Base-by-base conservation (phyloP, 805 yeast species). In the Metschnikowia matae region DNA sequence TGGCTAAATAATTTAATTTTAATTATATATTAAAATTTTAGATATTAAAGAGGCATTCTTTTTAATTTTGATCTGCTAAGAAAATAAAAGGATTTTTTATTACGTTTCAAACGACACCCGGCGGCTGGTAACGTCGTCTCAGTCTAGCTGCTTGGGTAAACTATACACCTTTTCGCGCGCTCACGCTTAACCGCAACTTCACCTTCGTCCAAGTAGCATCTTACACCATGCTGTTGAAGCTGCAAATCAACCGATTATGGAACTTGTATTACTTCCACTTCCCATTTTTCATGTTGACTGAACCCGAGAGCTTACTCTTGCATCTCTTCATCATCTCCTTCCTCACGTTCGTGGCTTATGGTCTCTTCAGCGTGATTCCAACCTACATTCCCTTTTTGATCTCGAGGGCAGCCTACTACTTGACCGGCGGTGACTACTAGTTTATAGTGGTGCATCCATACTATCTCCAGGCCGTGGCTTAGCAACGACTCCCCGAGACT, bases 251-350 rank as follows among this genome's bases (percentile, higher is more conserved):
- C n/a, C 53, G 40, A 23, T 23, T 49, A 32, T 56, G 60, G 60
- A 53, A 54, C 41, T 53, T 62, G 38, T 75, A 76, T 63, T 77
- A 71, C 62, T 68, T 68, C 63, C 70, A 70, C 54, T 69, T 78
- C 51, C 82, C 82, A 13, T 71, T 70, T 54, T 70, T 64, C 62
- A 78, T 78, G 81, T 68, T 78, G 66, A 78, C 82, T 21, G 65
- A 61, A 42, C 63, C 67, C 32, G 82, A 78, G 63, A 61, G 72
- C 20, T 51, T 66, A 65, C 46, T 56, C 38, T 51, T 58, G 46
- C 60, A 58, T 44, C 48, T 56, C 20, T 58, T 54, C 45, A 43
- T 58, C 26, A 35, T 54, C 36, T 44, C 58, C 29, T 56, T 56
- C 47, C 45, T 58, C 33, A 48, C 53, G 26, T 54, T 58, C 32